Percentiles rank a stretch among this genome's conserved stretches.
phyloP scores from a whole-genome alignment of 768 basidiomycete genomes.

The Grammothele lineata region DNA sequence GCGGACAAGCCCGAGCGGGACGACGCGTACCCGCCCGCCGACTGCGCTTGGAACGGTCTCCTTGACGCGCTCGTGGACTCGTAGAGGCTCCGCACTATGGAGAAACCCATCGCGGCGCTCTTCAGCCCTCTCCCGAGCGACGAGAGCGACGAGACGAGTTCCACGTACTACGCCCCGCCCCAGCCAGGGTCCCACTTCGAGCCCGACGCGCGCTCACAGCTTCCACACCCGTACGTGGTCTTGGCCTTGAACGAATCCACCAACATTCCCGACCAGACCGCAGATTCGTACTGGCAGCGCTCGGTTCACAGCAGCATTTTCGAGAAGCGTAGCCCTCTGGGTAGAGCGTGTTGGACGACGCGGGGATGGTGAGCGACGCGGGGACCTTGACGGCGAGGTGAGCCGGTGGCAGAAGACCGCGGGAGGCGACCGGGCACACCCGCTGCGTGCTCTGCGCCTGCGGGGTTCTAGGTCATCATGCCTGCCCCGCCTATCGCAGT shows the following conservation, averaged over 20 bases:
- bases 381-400: not conserved
- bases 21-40: conserved; percentile 14
- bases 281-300: conserved; percentile 1
- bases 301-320: conserved; percentile 17
- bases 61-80: conserved; percentile 42
- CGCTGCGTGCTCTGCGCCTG: not conserved
- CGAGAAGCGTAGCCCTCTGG: conserved; percentile 10
- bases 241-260: conserved; percentile 3
- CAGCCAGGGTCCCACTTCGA: conserved; percentile 3
- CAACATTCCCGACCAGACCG: not conserved
- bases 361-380: not conserved
- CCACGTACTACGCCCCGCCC: conserved; percentile 24
- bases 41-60: conserved; percentile 22
- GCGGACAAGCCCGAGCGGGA: conserved; percentile 12
- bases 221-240: not conserved
- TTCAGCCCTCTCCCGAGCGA: conserved; percentile 61
- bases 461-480: not conserved
- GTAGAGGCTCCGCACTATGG: conserved; percentile 59
- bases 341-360: conserved; percentile 2
- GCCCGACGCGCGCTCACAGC: not conserved
- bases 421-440: conserved; percentile 10
- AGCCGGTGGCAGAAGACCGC: conserved; percentile 21
- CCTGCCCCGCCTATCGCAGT: conserved; percentile 11
- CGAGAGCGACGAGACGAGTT: conserved; percentile 16
- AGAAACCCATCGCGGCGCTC: conserved; percentile 70